These are phyloP conservation scores for Tillandsia fasciculata DNA, from an alignment of 176 grass and related monocot genomes.

Conservation along the genomic window DNA sequence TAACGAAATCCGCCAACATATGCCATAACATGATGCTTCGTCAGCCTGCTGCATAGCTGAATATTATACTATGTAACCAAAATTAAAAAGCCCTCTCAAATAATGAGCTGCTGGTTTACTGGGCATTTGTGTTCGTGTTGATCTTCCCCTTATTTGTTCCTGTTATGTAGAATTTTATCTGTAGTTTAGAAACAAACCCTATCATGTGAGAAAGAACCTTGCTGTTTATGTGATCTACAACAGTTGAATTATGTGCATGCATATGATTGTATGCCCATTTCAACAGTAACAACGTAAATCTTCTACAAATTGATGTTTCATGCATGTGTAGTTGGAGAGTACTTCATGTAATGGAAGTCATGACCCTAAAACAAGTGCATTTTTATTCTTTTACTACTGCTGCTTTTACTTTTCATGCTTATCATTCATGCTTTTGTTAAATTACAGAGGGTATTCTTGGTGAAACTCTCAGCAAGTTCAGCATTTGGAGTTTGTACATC, in stretches of 20 bases:
- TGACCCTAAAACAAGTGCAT: not conserved
- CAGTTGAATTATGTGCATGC: not conserved
- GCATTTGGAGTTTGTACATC: constrained; percentile 99
- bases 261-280: not conserved
- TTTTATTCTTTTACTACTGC: not conserved
- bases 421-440: no score
- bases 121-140: no score
- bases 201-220: not conserved
- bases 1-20: no score
- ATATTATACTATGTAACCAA: no score
- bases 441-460: constrained; percentile 89
- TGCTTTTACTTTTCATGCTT: constrained; percentile 16
- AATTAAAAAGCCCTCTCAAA: no score
- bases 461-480: constrained; percentile 96
- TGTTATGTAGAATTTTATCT: not conserved
- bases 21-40: no score
- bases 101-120: no score
- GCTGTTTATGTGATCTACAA: not conserved
- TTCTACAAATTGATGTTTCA: not conserved
- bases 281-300: not conserved
- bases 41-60: no score
- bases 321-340: not conserved
- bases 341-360: not conserved
- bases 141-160: no score
- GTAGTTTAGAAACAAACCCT: not conserved